A percentile compares a stretch with the other conserved stretches of the same genome.
phyloP scores from a whole-genome alignment of 768 basidiomycete genomes.

The Agaricus blazei region DNA sequence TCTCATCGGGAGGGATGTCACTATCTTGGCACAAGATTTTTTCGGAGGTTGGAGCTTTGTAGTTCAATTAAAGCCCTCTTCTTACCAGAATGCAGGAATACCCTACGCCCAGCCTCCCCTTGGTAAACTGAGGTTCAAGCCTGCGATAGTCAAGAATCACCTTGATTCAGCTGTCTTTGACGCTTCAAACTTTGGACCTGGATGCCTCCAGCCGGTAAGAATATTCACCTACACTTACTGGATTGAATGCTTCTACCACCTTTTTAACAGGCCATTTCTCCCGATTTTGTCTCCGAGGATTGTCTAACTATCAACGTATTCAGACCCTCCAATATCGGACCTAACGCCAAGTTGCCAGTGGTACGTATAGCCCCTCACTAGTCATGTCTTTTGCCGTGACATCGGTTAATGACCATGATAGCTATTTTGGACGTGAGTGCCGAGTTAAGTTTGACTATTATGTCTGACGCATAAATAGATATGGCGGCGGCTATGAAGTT shows the following conservation, averaged over 20 bases:
- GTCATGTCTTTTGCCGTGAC: not conserved
- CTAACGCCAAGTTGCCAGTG: slow-evolving; percentile 30
- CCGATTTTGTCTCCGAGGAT: slow-evolving; percentile 44
- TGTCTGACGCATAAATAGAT: slow-evolving; percentile 14
- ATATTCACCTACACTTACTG: not conserved
- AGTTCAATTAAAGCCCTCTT: not conserved
- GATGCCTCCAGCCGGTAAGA: slow-evolving; percentile 45
- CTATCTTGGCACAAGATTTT: slow-evolving; percentile 34
- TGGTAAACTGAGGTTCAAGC: slow-evolving; percentile 39
- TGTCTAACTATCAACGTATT: slow-evolving; percentile 58
- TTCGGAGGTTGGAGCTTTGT: slow-evolving; percentile 34
- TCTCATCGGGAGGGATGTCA: slow-evolving; percentile 29
- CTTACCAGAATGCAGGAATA: slow-evolving; percentile 30
- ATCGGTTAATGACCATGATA: slow-evolving; percentile 7
- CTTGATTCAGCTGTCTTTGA: slow-evolving; percentile 30
- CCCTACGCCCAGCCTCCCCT: slow-evolving; percentile 52
- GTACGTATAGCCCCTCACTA: slow-evolving; percentile 17
- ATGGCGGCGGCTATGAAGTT: slow-evolving; percentile 27
- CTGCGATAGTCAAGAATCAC: slow-evolving; percentile 38
- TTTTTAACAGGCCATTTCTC: slow-evolving; percentile 24
- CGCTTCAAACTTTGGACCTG: slow-evolving; percentile 40
- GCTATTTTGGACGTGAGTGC: slow-evolving; percentile 35
- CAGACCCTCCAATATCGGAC: slow-evolving; percentile 33
- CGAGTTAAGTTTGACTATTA: not conserved
- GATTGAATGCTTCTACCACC: not conserved